Evolutionary conservation across 2,329 filamentous ascomycete genomes (phyloP).

Genomic region (Chalaropsis ovoidea): DNA sequence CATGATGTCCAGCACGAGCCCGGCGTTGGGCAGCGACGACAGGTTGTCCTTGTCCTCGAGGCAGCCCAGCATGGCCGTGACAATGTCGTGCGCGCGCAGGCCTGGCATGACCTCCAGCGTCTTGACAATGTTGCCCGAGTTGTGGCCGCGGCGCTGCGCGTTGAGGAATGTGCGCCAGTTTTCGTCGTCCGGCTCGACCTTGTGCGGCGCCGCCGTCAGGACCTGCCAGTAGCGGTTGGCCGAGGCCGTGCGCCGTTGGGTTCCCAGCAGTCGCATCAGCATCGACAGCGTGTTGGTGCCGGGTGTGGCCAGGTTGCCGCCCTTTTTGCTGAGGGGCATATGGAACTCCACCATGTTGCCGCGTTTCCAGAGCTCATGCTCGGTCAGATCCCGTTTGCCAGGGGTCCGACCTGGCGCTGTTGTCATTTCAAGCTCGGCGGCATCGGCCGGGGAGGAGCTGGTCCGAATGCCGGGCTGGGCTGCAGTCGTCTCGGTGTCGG

Average conservation of each 20-base stretch:
- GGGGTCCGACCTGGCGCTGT: neutral
- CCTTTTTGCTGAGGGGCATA: conserved; percentile 5
- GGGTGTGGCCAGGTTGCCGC: conserved; percentile 35
- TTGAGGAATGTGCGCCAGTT: conserved; percentile 62
- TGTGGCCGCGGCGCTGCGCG: conserved; percentile 53
- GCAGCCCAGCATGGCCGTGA: conserved; percentile 38
- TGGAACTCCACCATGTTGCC: neutral
- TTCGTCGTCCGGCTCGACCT: conserved; percentile 59
- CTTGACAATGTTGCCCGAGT: conserved; percentile 51
- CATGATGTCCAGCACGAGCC: conserved; percentile 55
- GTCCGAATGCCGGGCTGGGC: neutral
- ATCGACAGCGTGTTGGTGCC: conserved; percentile 55
- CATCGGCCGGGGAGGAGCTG: neutral
- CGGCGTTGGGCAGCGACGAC: conserved; percentile 56
- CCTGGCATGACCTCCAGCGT: conserved; percentile 51
- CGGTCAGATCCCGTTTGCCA: neutral
- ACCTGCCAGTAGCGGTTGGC: conserved; percentile 70
- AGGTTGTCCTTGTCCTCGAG: conserved; percentile 65
- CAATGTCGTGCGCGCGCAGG: conserved; percentile 19
- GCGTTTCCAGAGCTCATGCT: neutral
- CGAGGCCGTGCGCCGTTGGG: conserved; percentile 49
- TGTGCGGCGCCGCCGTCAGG: conserved; percentile 47
- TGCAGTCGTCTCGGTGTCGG: neutral
- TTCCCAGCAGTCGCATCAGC: conserved; percentile 53
- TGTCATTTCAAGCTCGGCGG: neutral